phyloP scores from a whole-genome alignment of 192 early-diverging fungal genomes.

The Glomus cerebriforme region DNA sequence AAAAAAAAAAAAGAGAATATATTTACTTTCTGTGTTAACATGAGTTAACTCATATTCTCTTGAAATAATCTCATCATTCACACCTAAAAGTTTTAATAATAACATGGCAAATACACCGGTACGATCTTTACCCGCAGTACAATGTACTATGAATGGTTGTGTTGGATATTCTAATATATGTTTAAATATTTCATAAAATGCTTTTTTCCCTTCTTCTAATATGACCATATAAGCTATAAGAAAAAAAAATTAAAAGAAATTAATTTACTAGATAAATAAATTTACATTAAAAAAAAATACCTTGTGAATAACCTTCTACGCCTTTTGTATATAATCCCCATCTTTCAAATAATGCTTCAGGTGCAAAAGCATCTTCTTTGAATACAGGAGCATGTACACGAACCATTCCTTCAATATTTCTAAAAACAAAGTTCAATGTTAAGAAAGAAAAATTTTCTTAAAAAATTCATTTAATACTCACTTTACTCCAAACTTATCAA shows the following conservation, averaged over 20 bases:
- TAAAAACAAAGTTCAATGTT: neutral
- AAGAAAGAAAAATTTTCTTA: neutral
- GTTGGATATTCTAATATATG: neutral
- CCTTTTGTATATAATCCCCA: constrained; percentile 54
- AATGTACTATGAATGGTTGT: constrained; percentile 63
- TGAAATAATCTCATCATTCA: constrained; percentile 67
- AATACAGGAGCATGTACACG: constrained; percentile 46
- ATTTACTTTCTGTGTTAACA: neutral
- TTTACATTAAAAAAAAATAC: constrained; percentile 2
- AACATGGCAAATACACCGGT: constrained; percentile 65
- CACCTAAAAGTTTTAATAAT: constrained; percentile 60
- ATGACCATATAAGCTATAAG: neutral
- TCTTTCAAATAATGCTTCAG: constrained; percentile 43
- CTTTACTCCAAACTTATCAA: constrained; percentile 39
- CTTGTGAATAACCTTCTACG: constrained; percentile 42
- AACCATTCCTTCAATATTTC: constrained; percentile 35
- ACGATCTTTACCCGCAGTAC: constrained; percentile 73
- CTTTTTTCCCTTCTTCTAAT: neutral
- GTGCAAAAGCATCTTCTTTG: constrained; percentile 44
- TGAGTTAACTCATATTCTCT: constrained; percentile 63
- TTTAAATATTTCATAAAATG: neutral
- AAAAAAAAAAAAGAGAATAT: no score
- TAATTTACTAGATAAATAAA: neutral
- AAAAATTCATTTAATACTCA: constrained; percentile 29
- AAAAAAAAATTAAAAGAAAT: neutral